Conservation (phyloP, 2,329 filamentous ascomycete species). For the Drechslerella dactyloides region DNA sequence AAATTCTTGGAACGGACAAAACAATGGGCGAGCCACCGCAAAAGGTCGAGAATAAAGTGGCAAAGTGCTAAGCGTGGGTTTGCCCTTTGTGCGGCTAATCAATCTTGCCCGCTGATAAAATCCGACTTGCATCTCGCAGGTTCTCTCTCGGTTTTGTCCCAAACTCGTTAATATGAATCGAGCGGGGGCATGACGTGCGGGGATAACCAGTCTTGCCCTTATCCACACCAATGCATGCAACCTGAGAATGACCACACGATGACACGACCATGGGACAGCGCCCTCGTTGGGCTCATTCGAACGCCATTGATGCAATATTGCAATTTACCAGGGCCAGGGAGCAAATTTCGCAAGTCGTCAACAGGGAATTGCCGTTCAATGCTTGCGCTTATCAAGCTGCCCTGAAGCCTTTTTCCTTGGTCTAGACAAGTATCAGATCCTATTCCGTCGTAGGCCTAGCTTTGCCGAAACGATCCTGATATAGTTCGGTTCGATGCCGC, state of each 20-base stretch:
- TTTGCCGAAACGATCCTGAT: background rate
- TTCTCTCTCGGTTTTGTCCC: constrained; percentile 5
- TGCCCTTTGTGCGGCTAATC: constrained; percentile 28
- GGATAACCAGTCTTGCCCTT: constrained; percentile 30
- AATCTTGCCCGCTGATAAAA: constrained; percentile 14
- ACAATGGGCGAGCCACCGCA: background rate
- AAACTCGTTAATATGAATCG: constrained; percentile 9
- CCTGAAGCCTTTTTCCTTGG: constrained; percentile 12
- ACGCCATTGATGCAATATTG: constrained; percentile 50
- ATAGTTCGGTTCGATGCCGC: constrained; percentile 24
- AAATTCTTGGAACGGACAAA: background rate
- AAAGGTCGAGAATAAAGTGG: background rate
- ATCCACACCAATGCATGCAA: constrained; percentile 28
- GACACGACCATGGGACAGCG: constrained; percentile 46
- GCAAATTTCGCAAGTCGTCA: constrained; percentile 21
- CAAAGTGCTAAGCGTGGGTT: background rate
- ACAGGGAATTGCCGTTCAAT: constrained; percentile 18
- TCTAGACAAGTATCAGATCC: constrained; percentile 4
- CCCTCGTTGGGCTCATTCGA: constrained; percentile 12
- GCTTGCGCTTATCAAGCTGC: constrained; percentile 14
- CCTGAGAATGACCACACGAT: constrained; percentile 46
- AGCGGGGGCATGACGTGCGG: constrained; percentile 45
- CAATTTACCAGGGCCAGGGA: constrained; percentile 41
- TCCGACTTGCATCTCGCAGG: background rate
- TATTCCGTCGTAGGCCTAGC: background rate